Conservation (phyloP, 805 yeast genomes). For the Kluyveromyces starmeri region DNA sequence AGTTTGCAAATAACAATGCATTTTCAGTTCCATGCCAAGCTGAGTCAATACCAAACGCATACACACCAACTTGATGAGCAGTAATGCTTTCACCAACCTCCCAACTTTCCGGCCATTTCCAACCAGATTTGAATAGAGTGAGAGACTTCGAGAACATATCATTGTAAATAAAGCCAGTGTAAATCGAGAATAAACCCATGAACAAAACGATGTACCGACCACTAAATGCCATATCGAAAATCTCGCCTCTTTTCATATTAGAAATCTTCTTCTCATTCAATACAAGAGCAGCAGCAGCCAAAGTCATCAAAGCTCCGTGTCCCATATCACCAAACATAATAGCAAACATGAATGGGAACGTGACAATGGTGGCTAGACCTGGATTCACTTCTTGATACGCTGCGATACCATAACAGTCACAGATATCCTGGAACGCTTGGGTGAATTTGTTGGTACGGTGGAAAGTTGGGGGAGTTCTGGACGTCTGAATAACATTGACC, state of each 20-base stretch:
- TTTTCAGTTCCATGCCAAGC: conserved; percentile 80
- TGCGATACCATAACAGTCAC: conserved; percentile 73
- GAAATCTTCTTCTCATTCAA: conserved; percentile 44
- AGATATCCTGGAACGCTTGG: conserved; percentile 56
- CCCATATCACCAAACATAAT: conserved; percentile 81
- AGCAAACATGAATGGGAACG: conserved; percentile 78
- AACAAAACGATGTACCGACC: conserved; percentile 62
- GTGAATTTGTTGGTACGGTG: conserved; percentile 66
- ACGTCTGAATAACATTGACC: conserved; percentile 53
- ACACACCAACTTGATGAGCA: conserved; percentile 43
- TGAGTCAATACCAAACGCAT: conserved; percentile 59
- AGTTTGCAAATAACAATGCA: conserved; percentile 57
- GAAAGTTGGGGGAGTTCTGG: conserved; percentile 62
- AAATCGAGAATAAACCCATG: conserved; percentile 68
- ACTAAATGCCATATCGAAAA: conserved; percentile 65
- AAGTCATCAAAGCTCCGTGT: conserved; percentile 56
- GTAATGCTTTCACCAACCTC: conserved; percentile 41
- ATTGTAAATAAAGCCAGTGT: conserved; percentile 65
- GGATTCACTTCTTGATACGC: conserved; percentile 70
- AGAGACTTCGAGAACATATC: conserved; percentile 64
- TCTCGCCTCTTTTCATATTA: conserved; percentile 57
- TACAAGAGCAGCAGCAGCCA: conserved; percentile 48
- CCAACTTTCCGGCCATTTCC: conserved; percentile 53
- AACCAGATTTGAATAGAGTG: conserved; percentile 60
- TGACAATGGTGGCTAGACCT: conserved; percentile 63